phyloP scores from a whole-genome alignment of 306 rosid genomes.

The Sesbania bispinosa region DNA sequence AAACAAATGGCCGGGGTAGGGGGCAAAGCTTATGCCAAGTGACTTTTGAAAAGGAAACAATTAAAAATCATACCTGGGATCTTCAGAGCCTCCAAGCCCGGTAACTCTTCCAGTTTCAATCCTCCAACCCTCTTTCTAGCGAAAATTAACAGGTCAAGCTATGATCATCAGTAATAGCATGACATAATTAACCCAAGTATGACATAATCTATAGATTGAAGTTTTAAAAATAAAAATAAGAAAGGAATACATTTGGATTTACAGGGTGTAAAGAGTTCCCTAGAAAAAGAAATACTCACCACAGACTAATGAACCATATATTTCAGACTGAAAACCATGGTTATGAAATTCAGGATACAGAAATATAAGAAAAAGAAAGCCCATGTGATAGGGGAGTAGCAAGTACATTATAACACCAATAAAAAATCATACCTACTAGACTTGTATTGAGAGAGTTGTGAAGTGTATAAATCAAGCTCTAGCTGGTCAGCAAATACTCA shows the following conservation, averaged over 20 bases:
- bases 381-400: not conserved
- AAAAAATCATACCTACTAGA: conserved; percentile 58
- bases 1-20: not conserved
- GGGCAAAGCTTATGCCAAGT: not conserved
- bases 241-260: conserved; percentile 1
- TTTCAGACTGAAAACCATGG: conserved; percentile 7
- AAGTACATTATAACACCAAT: conserved; percentile 13
- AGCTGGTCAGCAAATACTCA: conserved; percentile 62
- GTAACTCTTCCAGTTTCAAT: conserved; percentile 84
- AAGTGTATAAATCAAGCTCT: conserved; percentile 65
- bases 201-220: not conserved
- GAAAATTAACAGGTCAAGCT: conserved; percentile 27
- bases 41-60: not conserved
- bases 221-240: not conserved
- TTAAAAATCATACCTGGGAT: conserved; percentile 65
- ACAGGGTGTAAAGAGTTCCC: not conserved
- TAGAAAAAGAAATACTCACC: conserved; percentile 8
- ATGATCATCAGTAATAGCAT: conserved; percentile 17
- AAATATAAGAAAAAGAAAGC: conserved; percentile 17
- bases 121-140: conserved; percentile 92
- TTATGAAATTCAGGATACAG: conserved; percentile 15
- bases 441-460: conserved; percentile 71
- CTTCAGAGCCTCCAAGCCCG: conserved; percentile 81
- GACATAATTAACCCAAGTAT: not conserved
- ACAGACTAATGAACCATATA: not conserved